Evolutionary conservation across 108 stramenopile species (phyloP).

Genomic region (Fistulifera pelliculosa): DNA sequence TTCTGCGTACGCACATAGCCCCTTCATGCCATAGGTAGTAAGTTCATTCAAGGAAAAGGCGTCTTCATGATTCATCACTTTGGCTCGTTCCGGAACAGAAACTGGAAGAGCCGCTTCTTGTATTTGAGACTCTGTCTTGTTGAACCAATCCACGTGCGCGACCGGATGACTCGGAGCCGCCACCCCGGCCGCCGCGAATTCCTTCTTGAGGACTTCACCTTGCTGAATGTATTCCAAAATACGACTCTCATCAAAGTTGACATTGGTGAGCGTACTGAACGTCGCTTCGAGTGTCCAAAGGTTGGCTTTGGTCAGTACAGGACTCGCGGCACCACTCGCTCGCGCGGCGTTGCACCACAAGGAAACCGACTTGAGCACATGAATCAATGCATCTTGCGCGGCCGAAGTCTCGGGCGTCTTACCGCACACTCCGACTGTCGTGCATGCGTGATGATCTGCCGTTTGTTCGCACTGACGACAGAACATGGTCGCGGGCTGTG

Average conservation of each 20-base stretch:
- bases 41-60: constrained; percentile 66
- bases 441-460: constrained; percentile 57
- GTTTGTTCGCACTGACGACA: constrained; percentile 83
- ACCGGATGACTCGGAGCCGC: constrained; percentile 24
- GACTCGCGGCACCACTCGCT: constrained; percentile 31
- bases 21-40: constrained; percentile 63
- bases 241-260: constrained; percentile 63
- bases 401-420: constrained; percentile 52
- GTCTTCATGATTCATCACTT: constrained; percentile 49
- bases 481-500: constrained; percentile 54
- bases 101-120: constrained; percentile 51
- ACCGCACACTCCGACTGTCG: constrained; percentile 62
- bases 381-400: constrained; percentile 56
- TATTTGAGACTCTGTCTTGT: constrained; percentile 22
- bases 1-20: constrained; percentile 62
- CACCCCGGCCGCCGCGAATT: constrained; percentile 30
- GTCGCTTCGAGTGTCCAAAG: constrained; percentile 54
- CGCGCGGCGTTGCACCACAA: constrained; percentile 49
- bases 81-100: constrained; percentile 27
- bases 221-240: constrained; percentile 58
- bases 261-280: constrained; percentile 77
- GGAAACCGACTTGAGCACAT: constrained; percentile 40
- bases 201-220: constrained; percentile 31
- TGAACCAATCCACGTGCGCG: constrained; percentile 24
- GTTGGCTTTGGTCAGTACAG: constrained; percentile 36